Evolutionary conservation across 2,329 filamentous ascomycete species (phyloP).

Genomic region (Arthrobotrys iridis): DNA sequence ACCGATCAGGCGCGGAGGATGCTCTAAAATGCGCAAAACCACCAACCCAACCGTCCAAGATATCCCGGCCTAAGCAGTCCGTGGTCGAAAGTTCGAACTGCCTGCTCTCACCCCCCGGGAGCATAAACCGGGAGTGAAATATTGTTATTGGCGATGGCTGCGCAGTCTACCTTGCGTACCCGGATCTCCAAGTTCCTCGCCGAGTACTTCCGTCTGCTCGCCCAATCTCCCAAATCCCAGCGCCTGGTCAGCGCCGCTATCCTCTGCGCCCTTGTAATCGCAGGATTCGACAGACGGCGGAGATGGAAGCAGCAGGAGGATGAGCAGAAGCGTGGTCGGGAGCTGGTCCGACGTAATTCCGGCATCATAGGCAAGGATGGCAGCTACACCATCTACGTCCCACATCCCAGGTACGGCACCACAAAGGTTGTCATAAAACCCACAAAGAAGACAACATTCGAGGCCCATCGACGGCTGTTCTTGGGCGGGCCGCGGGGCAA

Average conservation of each 20-base stretch:
- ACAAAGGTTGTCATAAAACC: conserved; percentile 90
- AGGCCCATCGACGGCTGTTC: conserved; percentile 92
- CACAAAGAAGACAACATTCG: conserved; percentile 92
- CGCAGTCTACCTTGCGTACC: conserved; percentile 81
- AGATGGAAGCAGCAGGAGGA: conserved; percentile 77
- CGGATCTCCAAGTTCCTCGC: conserved; percentile 73
- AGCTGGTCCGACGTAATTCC: conserved; percentile 88
- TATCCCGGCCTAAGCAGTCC: background rate
- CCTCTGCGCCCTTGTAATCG: conserved; percentile 78
- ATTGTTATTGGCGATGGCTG: conserved; percentile 72
- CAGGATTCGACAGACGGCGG: conserved; percentile 83
- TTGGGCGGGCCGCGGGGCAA: conserved; percentile 87
- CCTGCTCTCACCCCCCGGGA: conserved; percentile 31
- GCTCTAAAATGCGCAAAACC: conserved; percentile 6
- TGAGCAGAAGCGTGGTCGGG: conserved; percentile 74
- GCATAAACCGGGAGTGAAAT: conserved; percentile 26
- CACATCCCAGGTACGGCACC: conserved; percentile 65
- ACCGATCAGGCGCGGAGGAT: too few relatives aligned
- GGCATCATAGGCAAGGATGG: conserved; percentile 88
- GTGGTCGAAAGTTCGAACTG: background rate
- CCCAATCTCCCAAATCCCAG: conserved; percentile 73
- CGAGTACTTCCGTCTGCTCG: conserved; percentile 68
- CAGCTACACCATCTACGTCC: conserved; percentile 48
- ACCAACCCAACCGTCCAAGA: background rate
- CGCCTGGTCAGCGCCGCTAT: conserved; percentile 80